Conservation (phyloP, 129 eudicot species). For the Sambucus nigra region DNA sequence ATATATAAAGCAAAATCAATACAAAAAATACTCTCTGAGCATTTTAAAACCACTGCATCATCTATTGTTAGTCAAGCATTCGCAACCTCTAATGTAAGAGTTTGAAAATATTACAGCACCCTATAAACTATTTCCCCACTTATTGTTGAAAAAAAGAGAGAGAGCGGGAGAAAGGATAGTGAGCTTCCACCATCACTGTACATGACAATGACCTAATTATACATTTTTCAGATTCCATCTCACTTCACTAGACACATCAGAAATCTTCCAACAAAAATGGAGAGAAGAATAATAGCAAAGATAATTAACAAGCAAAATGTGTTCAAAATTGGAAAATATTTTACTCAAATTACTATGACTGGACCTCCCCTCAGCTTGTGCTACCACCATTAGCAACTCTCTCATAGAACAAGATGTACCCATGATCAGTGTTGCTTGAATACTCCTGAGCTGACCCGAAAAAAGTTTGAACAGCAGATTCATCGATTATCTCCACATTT, state of each 20-base stretch:
- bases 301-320: neutral
- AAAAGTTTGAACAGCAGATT: conserved; percentile 64
- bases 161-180: neutral
- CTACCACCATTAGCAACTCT: conserved; percentile 30
- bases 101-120: conserved; percentile 1
- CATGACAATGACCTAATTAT: conserved; percentile 12
- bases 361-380: conserved; percentile 11
- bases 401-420: conserved; percentile 64
- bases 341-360: too few relatives aligned
- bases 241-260: neutral
- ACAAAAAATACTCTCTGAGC: too few relatives aligned
- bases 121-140: conserved; percentile 1
- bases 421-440: conserved; percentile 68
- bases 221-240: conserved; percentile 7
- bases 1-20: too few relatives aligned
- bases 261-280: neutral
- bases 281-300: neutral
- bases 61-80: conserved; percentile 5
- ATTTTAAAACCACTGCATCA: neutral
- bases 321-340: conserved; percentile 15
- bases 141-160: conserved; percentile 4
- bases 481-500: conserved; percentile 73
- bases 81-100: conserved; percentile 1
- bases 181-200: conserved; percentile 16
- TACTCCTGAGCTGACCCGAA: conserved; percentile 79